phyloP scores from a whole-genome alignment of 805 yeast genomes.

The Candida boidinii region DNA sequence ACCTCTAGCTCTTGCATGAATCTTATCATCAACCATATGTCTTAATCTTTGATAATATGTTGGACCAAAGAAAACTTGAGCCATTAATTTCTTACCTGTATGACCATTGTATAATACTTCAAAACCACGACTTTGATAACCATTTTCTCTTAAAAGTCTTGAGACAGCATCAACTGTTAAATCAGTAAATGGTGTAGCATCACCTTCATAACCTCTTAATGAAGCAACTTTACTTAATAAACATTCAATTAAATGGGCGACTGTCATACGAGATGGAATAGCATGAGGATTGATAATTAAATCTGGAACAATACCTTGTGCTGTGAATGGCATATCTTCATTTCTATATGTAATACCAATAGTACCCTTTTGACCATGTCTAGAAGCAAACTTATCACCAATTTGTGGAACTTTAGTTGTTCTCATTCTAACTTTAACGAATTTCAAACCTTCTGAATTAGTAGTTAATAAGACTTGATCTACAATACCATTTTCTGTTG shows the following conservation, averaged over 20 bases:
- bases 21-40: constrained; percentile 99
- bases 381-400: constrained; percentile 98
- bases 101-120: constrained; percentile 99
- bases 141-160: constrained; percentile 84
- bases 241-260: constrained; percentile 98
- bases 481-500: constrained; percentile 96
- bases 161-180: constrained; percentile 98
- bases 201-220: constrained; percentile 94
- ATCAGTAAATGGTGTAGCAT: constrained; percentile 98
- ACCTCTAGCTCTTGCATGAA: constrained; percentile 98
- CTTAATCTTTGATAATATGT: constrained; percentile 97
- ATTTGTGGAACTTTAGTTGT: constrained; percentile 98
- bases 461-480: constrained; percentile 96
- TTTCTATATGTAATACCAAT: constrained; percentile 98
- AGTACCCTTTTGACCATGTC: constrained; percentile 99
- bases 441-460: constrained; percentile 95
- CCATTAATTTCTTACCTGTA: constrained; percentile 96
- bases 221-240: constrained; percentile 91
- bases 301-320: constrained; percentile 96
- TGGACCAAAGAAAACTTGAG: constrained; percentile 99
- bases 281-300: constrained; percentile 98
- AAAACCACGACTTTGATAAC: constrained; percentile 96
- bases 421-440: constrained; percentile 97
- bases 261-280: constrained; percentile 99
- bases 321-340: constrained; percentile 97